Evolutionary conservation across 2,329 filamentous ascomycete genomes (phyloP), one percentile per base, ranked within the genome.

Genomic region (Paraconiothyrium brasiliense): DNA sequence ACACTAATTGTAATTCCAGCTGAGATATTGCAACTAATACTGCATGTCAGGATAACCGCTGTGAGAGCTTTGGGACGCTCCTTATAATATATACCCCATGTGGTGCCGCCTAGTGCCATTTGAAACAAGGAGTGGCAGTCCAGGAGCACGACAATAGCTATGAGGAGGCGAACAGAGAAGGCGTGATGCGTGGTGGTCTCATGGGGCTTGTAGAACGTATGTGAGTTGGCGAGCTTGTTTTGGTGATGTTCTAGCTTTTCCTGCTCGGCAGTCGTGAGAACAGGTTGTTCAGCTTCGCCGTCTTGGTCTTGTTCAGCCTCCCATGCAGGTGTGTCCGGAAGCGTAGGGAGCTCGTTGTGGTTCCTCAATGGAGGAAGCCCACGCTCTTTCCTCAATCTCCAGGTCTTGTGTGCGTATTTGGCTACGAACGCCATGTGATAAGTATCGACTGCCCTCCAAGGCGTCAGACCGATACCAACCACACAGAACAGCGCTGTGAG

Each of bases 141-240:
- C 6, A 95, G 84, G 5, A 96, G 81, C 16, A 92, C 83, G 13
- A 94, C 88, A 61, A 94, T 89, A 60, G 90, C 87, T 46, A 95
- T 86, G 44, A 95, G 87, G 3, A 93, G 83, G 35, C 85, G 84
- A 1, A 94, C 81, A 0, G 92, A 92, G 64, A 96, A 96, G 0
- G 92, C 90, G 72, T 87, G 84, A 74, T 96, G 92, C 0, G 92
- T 96, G n/a, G 87, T 84, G 0, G 92, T 96, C 77, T 96, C 92
- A 77, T 95, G 90, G 0, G 92, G 92, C 69, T 93, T 93, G 83
- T 95, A 96, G 78, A 94, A 96, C 6, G 91, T 93, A 75, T 96
- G 92, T 0, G 90, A 93, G 67, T 90, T 92, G 65, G 90, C 84
- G 67, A 95, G 90, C 71, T 94, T 94, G 68, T 83, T 85, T 71